Evolutionary conservation across 805 yeast genomes (phyloP), one percentile per base, ranked within the genome.

Genomic region (Dipodascopsis uninucleata): DNA sequence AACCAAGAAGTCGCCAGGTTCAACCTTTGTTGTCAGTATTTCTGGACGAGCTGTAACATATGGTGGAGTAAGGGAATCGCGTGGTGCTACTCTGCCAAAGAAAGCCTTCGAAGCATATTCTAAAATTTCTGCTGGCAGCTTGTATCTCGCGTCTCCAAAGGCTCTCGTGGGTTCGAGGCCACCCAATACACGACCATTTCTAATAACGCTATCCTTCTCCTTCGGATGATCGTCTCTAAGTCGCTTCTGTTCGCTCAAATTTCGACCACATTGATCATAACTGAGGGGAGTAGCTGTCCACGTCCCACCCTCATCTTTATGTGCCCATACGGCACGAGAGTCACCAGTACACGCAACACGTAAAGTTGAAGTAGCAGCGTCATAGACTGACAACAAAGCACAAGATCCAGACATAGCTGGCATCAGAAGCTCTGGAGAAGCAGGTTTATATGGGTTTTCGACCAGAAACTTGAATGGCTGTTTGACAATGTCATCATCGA

Each of bases 391-490:
- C 47, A 93, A 71, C 52, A 93, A 71, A 0, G 95, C 97, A 69
- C 98, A 93, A 1, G 97, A 82, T 0, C 98, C 98, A 2, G 95
- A 83, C 32, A 94, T 72, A 2, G 97, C 98, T 3, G 98, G 96
- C 76, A 90, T 81, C 57, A 85, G 71, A 49, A 80, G 64, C 61
- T 81, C 86, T 1, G 89, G 79, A 23, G 86, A 81, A 39, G 73
- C 73, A 49, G 73, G 71, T 58, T 78, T 77, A 43, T 76, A 72
- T 49, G 88, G 86, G 48, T 79, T 75, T 29, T 75, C 76, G 48
- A 93, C 75, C 37, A 93, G 70, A 53, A 74, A 75, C 44, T 78
- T 79, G 41, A 93, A 78, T 34, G 85, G 78, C 46, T 81, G 78
- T 60, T 81, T 75, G 20, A 89, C 93, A 52, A 93, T 81, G 55